A percentile compares a stretch with the other conserved stretches of the same genome.
Conservation (phyloP, 2,329 filamentous ascomycete genomes). For the Aureobasidium sp. region DNA sequence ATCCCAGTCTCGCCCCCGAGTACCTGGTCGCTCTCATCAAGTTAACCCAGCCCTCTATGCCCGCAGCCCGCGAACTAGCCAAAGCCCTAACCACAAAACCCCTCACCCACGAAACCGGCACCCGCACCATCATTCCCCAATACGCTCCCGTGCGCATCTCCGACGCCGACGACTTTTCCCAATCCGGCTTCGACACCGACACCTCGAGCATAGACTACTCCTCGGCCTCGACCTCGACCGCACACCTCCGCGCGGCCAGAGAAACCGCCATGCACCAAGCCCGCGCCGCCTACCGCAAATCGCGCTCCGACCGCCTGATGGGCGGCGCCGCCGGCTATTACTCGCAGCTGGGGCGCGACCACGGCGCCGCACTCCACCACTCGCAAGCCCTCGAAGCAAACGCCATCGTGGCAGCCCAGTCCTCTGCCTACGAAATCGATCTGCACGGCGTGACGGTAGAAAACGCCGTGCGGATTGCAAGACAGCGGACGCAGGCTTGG, state of each 20-base stretch:
- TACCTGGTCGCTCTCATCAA: conserved; percentile 49
- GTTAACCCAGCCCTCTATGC: conserved; percentile 51
- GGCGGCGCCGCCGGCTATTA: conserved; percentile 72
- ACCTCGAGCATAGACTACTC: conserved; percentile 6
- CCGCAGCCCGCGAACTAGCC: conserved; percentile 54
- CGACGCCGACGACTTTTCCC: conserved; percentile 21
- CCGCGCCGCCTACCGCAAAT: conserved; percentile 50
- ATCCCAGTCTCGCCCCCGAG: conserved; percentile 43
- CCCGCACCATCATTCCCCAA: conserved; percentile 42
- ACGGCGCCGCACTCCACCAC: conserved; percentile 50
- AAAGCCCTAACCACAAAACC: conserved; percentile 41
- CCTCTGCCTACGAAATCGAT: conserved; percentile 55
- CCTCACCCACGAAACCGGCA: conserved; percentile 28
- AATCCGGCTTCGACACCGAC: not conserved
- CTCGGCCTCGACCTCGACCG: conserved; percentile 33
- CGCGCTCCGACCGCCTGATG: conserved; percentile 65
- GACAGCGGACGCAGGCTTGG: conserved; percentile 62
- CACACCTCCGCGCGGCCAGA: conserved; percentile 41
- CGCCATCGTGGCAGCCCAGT: conserved; percentile 60
- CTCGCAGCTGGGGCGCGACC: conserved; percentile 60
- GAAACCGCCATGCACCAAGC: conserved; percentile 52
- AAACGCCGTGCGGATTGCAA: conserved; percentile 73
- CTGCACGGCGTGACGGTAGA: conserved; percentile 77
- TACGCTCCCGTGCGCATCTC: conserved; percentile 38
- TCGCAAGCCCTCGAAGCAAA: conserved; percentile 64